Conservation (phyloP, 306 rosid species). For the Gastrolobium villosum region DNA sequence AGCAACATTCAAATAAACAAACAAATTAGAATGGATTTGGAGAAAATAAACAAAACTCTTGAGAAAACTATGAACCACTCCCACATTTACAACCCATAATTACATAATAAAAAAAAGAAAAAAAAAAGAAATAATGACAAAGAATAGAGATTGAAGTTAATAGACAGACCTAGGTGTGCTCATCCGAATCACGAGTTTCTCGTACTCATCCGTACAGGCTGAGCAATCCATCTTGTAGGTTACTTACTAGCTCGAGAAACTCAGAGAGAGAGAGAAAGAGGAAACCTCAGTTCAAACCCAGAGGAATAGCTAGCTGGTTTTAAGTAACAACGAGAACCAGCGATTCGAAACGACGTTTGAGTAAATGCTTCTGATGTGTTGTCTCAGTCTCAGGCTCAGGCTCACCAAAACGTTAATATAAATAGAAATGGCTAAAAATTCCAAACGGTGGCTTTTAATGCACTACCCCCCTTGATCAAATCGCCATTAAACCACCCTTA, state of each 20-base stretch:
- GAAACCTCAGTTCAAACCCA: not conserved
- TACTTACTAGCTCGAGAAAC: not conserved
- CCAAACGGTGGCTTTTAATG: constrained; percentile 57
- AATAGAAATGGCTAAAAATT: constrained; percentile 37
- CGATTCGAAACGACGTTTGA: not conserved
- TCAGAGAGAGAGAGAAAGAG: constrained; percentile 17
- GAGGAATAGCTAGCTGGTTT: not conserved
- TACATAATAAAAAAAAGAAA: not conserved
- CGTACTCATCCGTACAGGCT: constrained; percentile 75
- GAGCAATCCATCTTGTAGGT: constrained; percentile 71
- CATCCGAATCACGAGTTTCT: constrained; percentile 87
- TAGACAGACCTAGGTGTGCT: constrained; percentile 82
- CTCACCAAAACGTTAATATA: constrained; percentile 34
- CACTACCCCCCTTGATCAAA: constrained; percentile 54
- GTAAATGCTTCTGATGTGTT: constrained; percentile 11
- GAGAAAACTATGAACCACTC: not conserved
- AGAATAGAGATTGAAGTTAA: not conserved
- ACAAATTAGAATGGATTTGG: not conserved
- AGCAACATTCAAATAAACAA: not conserved
- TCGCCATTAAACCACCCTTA: constrained; percentile 60
- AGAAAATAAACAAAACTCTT: not conserved
- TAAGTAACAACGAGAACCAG: constrained; percentile 12
- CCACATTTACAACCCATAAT: not conserved
- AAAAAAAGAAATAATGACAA: not conserved
- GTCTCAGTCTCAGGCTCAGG: constrained; percentile 11